Percentiles rank a stretch among this genome's conserved stretches.
These are phyloP conservation scores for Populus pruinosa DNA, from an alignment of 345 rosid species.

Conservation along the genomic window DNA sequence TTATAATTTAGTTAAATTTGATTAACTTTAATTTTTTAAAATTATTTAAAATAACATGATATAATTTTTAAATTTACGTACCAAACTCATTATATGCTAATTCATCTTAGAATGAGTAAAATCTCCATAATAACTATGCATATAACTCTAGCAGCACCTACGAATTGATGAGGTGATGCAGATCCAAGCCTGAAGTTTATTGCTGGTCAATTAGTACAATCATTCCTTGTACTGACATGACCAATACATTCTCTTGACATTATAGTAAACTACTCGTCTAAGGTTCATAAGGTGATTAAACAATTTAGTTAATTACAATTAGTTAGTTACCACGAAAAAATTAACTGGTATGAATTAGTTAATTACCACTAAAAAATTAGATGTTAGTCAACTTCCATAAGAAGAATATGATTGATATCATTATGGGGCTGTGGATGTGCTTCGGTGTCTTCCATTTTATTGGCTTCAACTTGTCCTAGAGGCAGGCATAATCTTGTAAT, in stretches of 20 bases:
- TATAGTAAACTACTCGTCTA: background rate
- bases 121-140: too few species aligned
- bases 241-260: background rate
- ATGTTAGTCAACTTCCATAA: too few species aligned
- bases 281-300: background rate
- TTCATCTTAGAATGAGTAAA: too few species aligned
- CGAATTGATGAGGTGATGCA: background rate
- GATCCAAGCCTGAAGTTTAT: background rate
- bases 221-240: background rate
- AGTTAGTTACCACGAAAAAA: too few species aligned
- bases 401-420: background rate
- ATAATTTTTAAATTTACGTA: accelerated
- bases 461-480: slow-evolving; percentile 2
- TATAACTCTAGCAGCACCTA: too few species aligned
- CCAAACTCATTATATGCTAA: too few species aligned
- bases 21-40: too few species aligned
- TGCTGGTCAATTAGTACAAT: background rate
- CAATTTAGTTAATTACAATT: background rate
- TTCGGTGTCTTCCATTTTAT: background rate
- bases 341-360: background rate
- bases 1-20: too few species aligned
- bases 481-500: background rate
- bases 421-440: background rate
- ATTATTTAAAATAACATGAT: too few species aligned
- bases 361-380: background rate